These are phyloP conservation scores for Picea sitchensis DNA, from an alignment of 75 land plant genomes.

Conservation along the genomic window DNA sequence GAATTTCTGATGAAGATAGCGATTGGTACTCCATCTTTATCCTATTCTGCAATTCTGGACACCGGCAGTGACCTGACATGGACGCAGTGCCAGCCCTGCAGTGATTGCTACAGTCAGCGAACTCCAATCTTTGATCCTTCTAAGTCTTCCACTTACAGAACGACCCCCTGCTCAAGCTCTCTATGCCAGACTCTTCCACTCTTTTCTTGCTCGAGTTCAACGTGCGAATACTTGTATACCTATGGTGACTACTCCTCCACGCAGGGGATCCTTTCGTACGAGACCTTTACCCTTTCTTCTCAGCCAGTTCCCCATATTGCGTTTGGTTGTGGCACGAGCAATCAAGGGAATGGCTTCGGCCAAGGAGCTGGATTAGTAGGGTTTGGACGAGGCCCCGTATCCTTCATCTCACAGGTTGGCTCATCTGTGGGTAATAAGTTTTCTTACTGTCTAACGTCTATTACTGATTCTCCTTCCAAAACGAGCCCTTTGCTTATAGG, in stretches of 20 bases:
- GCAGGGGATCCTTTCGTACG: conserved; percentile 46
- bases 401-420: conserved; percentile 61
- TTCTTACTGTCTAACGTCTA: conserved; percentile 67
- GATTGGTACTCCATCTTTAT: too few relatives aligned
- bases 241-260: conserved; percentile 74
- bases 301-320: too few relatives aligned
- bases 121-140: background rate
- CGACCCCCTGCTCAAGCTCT: background rate
- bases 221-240: conserved; percentile 59
- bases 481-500: conserved; percentile 58
- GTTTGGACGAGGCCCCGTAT: conserved; percentile 58
- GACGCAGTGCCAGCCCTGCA: background rate
- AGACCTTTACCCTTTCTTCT: conserved; percentile 46
- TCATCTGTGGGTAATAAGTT: conserved; percentile 39
- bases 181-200: too few relatives aligned
- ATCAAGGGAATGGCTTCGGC: conserved; percentile 30
- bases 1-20: too few relatives aligned
- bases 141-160: background rate
- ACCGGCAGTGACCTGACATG: background rate
- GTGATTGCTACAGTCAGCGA: background rate
- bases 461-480: conserved; percentile 32
- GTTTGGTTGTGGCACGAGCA: background rate
- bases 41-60: background rate
- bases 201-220: too few relatives aligned
- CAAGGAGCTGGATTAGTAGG: conserved; percentile 59